Conservation (phyloP, 2,329 filamentous ascomycete species). For the Colletotrichum simmondsii region DNA sequence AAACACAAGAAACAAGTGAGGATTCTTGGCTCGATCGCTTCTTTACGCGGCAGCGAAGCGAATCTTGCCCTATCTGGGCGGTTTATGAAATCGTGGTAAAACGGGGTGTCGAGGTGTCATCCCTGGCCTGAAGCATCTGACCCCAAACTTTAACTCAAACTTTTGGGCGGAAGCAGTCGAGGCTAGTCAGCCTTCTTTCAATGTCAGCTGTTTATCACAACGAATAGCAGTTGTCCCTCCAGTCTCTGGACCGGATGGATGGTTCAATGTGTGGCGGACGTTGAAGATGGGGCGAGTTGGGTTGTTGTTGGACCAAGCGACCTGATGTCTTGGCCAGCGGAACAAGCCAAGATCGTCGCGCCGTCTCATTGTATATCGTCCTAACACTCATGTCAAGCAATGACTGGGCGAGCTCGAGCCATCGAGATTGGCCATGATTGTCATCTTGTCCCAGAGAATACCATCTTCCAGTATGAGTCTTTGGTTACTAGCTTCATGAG, state of each 20-base stretch:
- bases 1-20: neutral
- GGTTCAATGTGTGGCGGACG: neutral
- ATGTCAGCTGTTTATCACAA: neutral
- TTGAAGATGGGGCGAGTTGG: neutral
- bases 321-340: neutral
- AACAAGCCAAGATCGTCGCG: neutral
- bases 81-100: slow-evolving; percentile 1
- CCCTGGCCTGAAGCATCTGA: slow-evolving; percentile 20
- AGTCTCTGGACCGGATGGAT: neutral
- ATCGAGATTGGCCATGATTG: neutral
- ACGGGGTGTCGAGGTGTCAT: neutral
- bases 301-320: neutral
- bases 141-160: slow-evolving; percentile 13
- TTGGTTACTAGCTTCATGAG: neutral
- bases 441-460: neutral
- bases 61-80: slow-evolving; percentile 11
- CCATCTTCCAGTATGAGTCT: neutral
- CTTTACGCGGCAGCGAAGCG: neutral
- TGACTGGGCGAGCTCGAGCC: neutral
- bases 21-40: slow-evolving; percentile 5
- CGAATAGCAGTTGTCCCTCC: neutral
- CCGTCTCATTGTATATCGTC: neutral
- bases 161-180: neutral
- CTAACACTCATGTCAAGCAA: neutral
- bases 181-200: neutral